Percentiles rank a stretch among this genome's conserved stretches.
These are phyloP conservation scores for Phycomyces blakesleeanus DNA, from an alignment of 192 early-diverging fungal genomes.

Conservation along the genomic window DNA sequence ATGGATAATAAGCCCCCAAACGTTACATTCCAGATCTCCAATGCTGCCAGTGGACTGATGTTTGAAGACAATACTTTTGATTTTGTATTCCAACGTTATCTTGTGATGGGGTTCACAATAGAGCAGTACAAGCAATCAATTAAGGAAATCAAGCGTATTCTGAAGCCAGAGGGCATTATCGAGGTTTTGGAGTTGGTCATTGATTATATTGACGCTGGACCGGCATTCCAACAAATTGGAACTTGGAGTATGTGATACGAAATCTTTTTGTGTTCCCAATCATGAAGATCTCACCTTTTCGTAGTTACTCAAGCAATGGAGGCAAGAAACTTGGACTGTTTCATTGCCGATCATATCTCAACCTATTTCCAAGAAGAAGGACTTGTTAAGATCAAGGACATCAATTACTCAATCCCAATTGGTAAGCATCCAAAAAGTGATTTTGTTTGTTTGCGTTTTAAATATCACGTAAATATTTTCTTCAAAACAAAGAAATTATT, in stretches of 20 bases:
- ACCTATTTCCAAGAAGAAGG: constrained; percentile 16
- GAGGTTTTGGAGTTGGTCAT: constrained; percentile 31
- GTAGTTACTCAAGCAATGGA: constrained; percentile 26
- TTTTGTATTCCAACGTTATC: constrained; percentile 36
- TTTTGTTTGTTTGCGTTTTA: too few relatives aligned
- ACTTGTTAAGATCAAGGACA: constrained; percentile 17
- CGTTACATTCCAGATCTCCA: constrained; percentile 17
- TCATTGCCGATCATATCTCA: constrained; percentile 25
- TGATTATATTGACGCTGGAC: constrained; percentile 19
- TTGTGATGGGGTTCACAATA: constrained; percentile 31
- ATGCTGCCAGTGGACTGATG: constrained; percentile 20
- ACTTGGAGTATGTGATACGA: constrained; percentile 20
- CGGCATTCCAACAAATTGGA: constrained; percentile 17
- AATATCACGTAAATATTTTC: too few relatives aligned
- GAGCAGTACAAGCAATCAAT: constrained; percentile 18
- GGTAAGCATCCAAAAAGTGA: constrained; percentile 15
- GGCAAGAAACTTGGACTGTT: constrained; percentile 20
- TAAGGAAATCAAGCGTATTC: constrained; percentile 26
- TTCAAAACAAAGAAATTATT: not conserved
- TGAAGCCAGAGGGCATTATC: constrained; percentile 28
- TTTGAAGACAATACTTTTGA: constrained; percentile 32
- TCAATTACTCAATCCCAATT: constrained; percentile 20
- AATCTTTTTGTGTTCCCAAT: not conserved
- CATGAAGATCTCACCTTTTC: not conserved
- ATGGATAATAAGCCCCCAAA: constrained; percentile 19